Percentiles rank a stretch among this genome's conserved stretches.
Conservation (phyloP, 495 filamentous ascomycete species). For the Astrocystis sublimbata region DNA sequence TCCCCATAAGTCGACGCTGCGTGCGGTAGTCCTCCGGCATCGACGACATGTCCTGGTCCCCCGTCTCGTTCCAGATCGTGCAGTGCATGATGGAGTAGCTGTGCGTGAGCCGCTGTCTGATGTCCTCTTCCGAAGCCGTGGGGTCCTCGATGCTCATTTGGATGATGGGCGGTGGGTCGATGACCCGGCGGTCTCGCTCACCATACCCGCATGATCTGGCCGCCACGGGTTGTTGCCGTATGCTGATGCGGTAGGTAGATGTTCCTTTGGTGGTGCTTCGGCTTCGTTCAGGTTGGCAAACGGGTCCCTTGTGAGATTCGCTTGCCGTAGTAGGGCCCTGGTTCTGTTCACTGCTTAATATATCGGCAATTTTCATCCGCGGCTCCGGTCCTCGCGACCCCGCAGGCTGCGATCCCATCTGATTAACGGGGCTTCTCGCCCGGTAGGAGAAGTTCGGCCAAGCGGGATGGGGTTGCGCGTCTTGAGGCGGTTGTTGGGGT, state of each 20-base stretch:
- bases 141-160: slow-evolving; percentile 75
- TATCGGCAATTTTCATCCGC: slow-evolving; percentile 49
- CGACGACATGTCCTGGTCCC: slow-evolving; percentile 59
- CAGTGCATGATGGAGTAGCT: slow-evolving; percentile 85
- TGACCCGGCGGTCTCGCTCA: slow-evolving; percentile 87
- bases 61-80: slow-evolving; percentile 65
- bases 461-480: slow-evolving; percentile 24
- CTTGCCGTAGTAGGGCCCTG: background rate
- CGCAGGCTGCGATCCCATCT: slow-evolving; percentile 24
- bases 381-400: slow-evolving; percentile 35
- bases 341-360: slow-evolving; percentile 38
- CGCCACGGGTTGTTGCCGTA: slow-evolving; percentile 88
- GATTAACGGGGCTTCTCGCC: slow-evolving; percentile 18
- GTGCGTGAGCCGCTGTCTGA: slow-evolving; percentile 63
- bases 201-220: slow-evolving; percentile 93
- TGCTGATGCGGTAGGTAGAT: slow-evolving; percentile 51
- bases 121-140: slow-evolving; percentile 54
- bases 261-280: slow-evolving; percentile 15
- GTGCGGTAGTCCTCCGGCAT: slow-evolving; percentile 59
- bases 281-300: slow-evolving; percentile 28
- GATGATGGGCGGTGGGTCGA: slow-evolving; percentile 94
- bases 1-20: slow-evolving; percentile 75
- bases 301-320: slow-evolving; percentile 23
- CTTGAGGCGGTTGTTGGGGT: slow-evolving; percentile 19
- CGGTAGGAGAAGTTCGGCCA: slow-evolving; percentile 22